These are phyloP conservation scores for Persicaria tinctoria DNA, from an alignment of 148 eudicot genomes.

Conservation along the genomic window DNA sequence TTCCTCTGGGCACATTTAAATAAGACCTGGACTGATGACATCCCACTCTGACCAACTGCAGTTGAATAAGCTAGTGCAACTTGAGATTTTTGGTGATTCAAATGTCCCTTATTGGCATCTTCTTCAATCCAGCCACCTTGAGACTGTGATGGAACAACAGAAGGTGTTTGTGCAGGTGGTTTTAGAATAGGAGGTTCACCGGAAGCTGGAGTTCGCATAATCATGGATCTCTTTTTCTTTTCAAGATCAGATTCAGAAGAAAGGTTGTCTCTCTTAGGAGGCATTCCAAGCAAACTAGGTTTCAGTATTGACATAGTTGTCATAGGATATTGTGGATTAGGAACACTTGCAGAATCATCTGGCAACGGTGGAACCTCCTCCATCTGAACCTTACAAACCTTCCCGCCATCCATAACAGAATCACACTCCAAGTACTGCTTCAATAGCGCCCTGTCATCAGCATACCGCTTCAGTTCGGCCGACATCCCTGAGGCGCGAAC, in stretches of 20 bases:
- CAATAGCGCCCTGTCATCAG: slow-evolving; percentile 66
- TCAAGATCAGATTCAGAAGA: slow-evolving; percentile 33
- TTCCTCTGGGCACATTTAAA: slow-evolving; percentile 32
- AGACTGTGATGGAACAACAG: slow-evolving; percentile 19
- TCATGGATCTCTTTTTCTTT: slow-evolving; percentile 27
- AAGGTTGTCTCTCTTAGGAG: slow-evolving; percentile 44
- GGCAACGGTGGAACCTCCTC: slow-evolving; percentile 59
- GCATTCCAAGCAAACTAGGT: slow-evolving; percentile 77
- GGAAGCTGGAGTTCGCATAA: slow-evolving; percentile 28
- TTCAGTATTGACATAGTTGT: slow-evolving; percentile 47
- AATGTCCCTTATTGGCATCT: slow-evolving; percentile 32
- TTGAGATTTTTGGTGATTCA: slow-evolving; percentile 23
- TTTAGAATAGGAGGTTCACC: slow-evolving; percentile 60
- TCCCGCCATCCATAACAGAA: slow-evolving; percentile 53
- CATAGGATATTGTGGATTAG: slow-evolving; percentile 27
- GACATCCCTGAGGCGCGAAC: slow-evolving; percentile 61
- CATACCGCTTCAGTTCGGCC: slow-evolving; percentile 65
- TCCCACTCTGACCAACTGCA: slow-evolving; percentile 23
- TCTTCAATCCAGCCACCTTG: slow-evolving; percentile 58
- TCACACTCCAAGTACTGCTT: slow-evolving; percentile 78
- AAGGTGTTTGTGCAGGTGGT: slow-evolving; percentile 37
- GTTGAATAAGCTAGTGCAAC: slow-evolving; percentile 25
- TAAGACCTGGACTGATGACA: not conserved
- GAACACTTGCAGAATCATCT: slow-evolving; percentile 42
- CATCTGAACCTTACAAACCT: slow-evolving; percentile 44